Base-by-base conservation (phyloP, 148 eudicot species). In the Polygonum aviculare region DNA sequence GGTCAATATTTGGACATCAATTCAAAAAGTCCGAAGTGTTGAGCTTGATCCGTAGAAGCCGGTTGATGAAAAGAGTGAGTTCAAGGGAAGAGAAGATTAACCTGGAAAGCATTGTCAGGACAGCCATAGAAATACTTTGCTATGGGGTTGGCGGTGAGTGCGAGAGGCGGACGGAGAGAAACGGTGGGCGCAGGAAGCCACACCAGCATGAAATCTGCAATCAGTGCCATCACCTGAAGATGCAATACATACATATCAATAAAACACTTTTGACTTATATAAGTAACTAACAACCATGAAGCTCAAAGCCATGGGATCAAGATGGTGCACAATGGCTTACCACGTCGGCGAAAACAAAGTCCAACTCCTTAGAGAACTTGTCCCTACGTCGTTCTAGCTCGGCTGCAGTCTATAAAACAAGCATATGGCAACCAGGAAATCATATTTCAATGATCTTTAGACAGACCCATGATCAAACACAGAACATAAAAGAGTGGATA, bases 31-130 rank as follows among this genome's bases (percentile, higher is more conserved):
- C 47, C 6, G 47, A 44, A 44, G 47, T 0, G 0, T 44, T 44
- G 47, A 6, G 55, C 16, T 51, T n/a, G 16, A n/a, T 14, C 15
- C 19, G 1, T 26, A 1, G 31, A n/a, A 55, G 62, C 26, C 21
- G 31, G 26, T 55, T 21, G 12, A 19, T n/a, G 26, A 22, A 21
- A 57, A 18, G 8, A 19, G 54, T 55, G 16, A 40, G 12, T 10
- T 31, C 2, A 26, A 21, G 0, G 40, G 39, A 51, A 52, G 52
- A 33, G 55, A 22, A 33, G 59, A 26, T 26, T 26, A 26, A 93
- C 98, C 98, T 93, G 98, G 75, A 93, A 93, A 55, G 98, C 98
- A 77, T 93, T 93, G 60, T 93, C 98, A 76, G 98, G 98, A 77
- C 98, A 93, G 33, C 88, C 86, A 40, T 88, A 83, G 86, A 93